Evolutionary conservation across 495 filamentous ascomycete genomes (phyloP).

Genomic region (Lichenothelia convexa): DNA sequence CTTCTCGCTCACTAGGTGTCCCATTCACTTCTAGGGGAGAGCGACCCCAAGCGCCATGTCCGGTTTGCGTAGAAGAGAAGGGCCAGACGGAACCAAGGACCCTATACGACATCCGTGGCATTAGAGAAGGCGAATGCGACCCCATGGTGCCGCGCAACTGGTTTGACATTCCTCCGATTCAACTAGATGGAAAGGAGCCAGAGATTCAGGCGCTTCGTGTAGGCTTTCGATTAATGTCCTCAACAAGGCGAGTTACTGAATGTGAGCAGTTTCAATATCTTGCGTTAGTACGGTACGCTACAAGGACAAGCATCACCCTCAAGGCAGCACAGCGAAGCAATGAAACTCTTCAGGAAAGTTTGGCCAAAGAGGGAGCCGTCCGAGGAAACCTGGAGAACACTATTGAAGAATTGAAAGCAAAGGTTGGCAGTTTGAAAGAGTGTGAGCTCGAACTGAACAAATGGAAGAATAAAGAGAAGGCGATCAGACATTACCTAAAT

Average conservation of each 20-base stretch:
- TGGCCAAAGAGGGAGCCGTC: conserved; percentile 4
- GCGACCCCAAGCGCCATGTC: conserved; percentile 23
- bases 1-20: conserved; percentile 15
- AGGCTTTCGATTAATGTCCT: not conserved
- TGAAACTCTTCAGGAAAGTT: not conserved
- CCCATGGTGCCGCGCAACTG: conserved; percentile 19
- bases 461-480: conserved; percentile 13
- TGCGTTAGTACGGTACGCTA: conserved; percentile 16
- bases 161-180: conserved; percentile 20
- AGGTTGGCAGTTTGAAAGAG: conserved; percentile 7
- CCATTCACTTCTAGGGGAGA: conserved; percentile 23
- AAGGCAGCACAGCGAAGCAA: conserved; percentile 4
- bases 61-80: conserved; percentile 19
- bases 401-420: conserved; percentile 17
- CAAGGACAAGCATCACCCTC: conserved; percentile 6
- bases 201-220: conserved; percentile 24
- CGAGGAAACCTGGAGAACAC: conserved; percentile 11
- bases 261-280: conserved; percentile 25
- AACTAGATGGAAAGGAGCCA: conserved; percentile 12
- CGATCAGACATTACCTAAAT: conserved; percentile 16
- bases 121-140: conserved; percentile 21
- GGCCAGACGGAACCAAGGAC: conserved; percentile 16
- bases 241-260: not conserved
- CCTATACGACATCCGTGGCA: conserved; percentile 24
- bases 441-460: conserved; percentile 11